Conservation (phyloP, 495 filamentous ascomycete species). For the Glarea lozoyensis region DNA sequence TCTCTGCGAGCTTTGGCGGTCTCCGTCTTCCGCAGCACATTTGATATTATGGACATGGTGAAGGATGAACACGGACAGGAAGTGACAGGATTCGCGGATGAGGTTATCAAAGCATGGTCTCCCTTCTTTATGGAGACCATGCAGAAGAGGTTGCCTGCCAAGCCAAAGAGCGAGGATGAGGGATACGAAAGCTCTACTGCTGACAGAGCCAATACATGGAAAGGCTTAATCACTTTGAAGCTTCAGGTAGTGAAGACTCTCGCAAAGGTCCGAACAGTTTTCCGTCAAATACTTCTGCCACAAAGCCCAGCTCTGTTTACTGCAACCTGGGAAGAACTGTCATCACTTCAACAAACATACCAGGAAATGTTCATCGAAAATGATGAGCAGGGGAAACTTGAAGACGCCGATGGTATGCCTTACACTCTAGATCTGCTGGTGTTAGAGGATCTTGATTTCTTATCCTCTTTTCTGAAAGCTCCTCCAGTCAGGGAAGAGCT, state of each 20-base stretch:
- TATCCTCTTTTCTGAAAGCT: constrained; percentile 77
- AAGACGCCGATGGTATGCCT: constrained; percentile 85
- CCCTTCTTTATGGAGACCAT: constrained; percentile 75
- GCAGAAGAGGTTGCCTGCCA: constrained; percentile 58
- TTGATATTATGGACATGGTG: constrained; percentile 92
- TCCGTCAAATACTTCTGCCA: constrained; percentile 68
- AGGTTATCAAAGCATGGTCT: constrained; percentile 71
- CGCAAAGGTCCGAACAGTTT: constrained; percentile 79
- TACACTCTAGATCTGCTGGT: constrained; percentile 93
- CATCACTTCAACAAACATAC: constrained; percentile 59
- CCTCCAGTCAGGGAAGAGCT: constrained; percentile 79
- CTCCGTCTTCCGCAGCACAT: constrained; percentile 78
- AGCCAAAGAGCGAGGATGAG: constrained; percentile 24
- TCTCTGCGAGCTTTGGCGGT: constrained; percentile 75
- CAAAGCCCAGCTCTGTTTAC: constrained; percentile 75
- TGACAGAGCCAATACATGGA: constrained; percentile 46
- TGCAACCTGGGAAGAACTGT: constrained; percentile 78
- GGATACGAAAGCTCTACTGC: constrained; percentile 19
- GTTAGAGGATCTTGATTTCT: constrained; percentile 86
- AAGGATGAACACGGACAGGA: constrained; percentile 80
- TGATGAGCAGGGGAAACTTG: constrained; percentile 76
- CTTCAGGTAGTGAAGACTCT: constrained; percentile 86
- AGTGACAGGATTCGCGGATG: constrained; percentile 82
- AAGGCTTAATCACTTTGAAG: constrained; percentile 77
- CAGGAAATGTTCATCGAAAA: constrained; percentile 74